Base-by-base conservation (phyloP, 2,329 filamentous ascomycete genomes). In the Didymella pinodella region DNA sequence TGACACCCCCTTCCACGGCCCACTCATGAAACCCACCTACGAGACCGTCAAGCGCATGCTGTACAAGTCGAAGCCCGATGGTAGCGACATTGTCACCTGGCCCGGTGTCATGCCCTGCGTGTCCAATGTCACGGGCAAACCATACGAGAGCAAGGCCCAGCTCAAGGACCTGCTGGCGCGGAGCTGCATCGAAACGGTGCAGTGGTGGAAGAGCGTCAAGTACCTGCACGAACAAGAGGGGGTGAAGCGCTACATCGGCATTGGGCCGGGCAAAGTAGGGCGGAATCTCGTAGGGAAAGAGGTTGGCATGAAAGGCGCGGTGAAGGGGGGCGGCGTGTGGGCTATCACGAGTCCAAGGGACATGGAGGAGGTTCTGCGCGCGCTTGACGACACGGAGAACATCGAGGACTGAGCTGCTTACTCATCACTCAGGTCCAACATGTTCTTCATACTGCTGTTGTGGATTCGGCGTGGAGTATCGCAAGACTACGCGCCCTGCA, bases 231-330 rank as follows among this genome's bases (percentile, higher is more conserved):
- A 95, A 74, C 88, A 95, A 69, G 86, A 89, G 71, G 89, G 89
- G 63, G 91, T 97, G 18, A 84, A 88, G 68, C 83, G 93, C 55
- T 97, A 94, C 90, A 85, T 98, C 48, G 94, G 94, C 43, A 92
- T 98, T 62, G 94, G 94, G 0, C 94, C 94, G 0, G 94, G 94
- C 5, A 96, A 96, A 75, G 94, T 98, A 2, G 94, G 94, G 0
- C 85, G 93, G 57, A 97, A 97, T 75, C 82, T 98, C 7, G 93
- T 98, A 1, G 93, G 93, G 12, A 97, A 97, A 78, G 94, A 97
- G 78, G 93, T 97, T 3, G 93, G 93, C 10, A 93, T 95, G 87
- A 86, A 89, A 70, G 91, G 95, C 54, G 81, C 85, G 16, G 86
- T 94, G 48, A 96, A 94, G 74, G 93, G 93, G 1, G 93, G 93